Base-by-base conservation (phyloP, 768 basidiomycete species). In the Mycena vitilis region DNA sequence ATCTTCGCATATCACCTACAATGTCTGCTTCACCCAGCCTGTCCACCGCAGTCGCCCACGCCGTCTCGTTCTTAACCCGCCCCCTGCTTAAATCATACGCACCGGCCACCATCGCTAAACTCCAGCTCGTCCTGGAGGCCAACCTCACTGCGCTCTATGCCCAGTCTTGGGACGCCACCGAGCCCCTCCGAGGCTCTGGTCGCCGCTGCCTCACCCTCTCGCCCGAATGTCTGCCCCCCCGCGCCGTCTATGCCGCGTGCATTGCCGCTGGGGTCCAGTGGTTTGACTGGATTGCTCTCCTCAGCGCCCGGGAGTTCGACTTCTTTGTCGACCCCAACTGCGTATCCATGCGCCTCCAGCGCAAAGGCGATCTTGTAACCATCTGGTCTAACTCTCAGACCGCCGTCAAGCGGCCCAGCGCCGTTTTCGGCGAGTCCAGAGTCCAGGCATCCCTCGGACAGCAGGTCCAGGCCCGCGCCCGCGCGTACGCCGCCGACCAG, bases 261-360 rank as follows among this genome's bases (percentile, higher is more conserved):
- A 81, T 89, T 62, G 82, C 88, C 25, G 83, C 90, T 45, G 87
- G 87, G 65, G 84, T 94, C 38, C 90, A 92, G 74, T 95, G 93
- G 93, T 89, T 89, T 65, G 88, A 92, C 76, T 95, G 93, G 93
- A 91, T 93, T 61, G 73, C 84, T 53, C 81, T 86, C 65, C 86
- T 94, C 53, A 92, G 93, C 13, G 85, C 87, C 71, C 79, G 81
- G 65, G 90, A 91, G 79, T 89, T 94, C 75, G 93, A 94, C 78
- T 85, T 95, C 68, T 91, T 92, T 78, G 86, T 93, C 73, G 91
- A 94, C 77, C 93, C 93, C 70, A 93, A 92, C 68, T 89, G 87
- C 76, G 87, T 95, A 71, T 90, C 90, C 66, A 81, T 92, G 70
- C 91, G 91, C 68, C 83, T 85, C 75, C 84, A 83, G 59, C 82